Evolutionary conservation across 768 basidiomycete genomes (phyloP), one percentile per base, ranked within the genome.

Genomic region (Steccherinum ochraceum): DNA sequence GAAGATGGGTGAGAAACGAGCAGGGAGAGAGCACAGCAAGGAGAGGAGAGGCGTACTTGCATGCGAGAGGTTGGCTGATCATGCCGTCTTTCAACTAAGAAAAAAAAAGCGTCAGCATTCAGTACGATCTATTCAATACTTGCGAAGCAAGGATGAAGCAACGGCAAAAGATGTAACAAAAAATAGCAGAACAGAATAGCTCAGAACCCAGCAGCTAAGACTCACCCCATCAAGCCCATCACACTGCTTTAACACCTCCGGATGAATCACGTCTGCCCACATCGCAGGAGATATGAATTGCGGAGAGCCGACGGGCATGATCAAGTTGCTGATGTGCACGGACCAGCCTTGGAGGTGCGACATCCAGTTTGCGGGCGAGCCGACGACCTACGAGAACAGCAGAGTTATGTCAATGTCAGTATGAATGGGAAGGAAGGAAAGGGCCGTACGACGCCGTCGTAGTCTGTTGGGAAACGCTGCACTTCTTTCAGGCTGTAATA

Each of bases 181-280:
- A 20, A 25, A 50, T 19, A 35, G 30, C 52, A 45, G 21, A 4
- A 26, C 24, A 25, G 19, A n/a, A 10, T 19, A 13, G 19, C 30
- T 35, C 30, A 35, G n/a, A n/a, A 19, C 24, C 24, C 2, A n/a
- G 27, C 12, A 12, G 30, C 7, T 40, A 4, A 45, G 39, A 45
- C 56, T 20, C 30, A 65, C 60, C 12, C 67, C 67, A 50, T 68
- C 67, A 19, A 66, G 41, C 2, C 26, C 56, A 45, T 68, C 67
- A 46, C 67, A 68, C 50, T 68, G 67, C 24, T 56, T 53, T 45
- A 68, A 50, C 10, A 66, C 61, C 48, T 68, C 67, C 12, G 62
- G 52, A 19, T 60, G 58, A 19, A 68, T 58, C 16, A 63, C 50
- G n/a, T 60, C 45, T 4, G 18, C 23, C 65, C 67, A 68, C 48